Base-by-base conservation (phyloP, 192 early-diverging fungal species). In the Gaertneriomyces semiglobifer region DNA sequence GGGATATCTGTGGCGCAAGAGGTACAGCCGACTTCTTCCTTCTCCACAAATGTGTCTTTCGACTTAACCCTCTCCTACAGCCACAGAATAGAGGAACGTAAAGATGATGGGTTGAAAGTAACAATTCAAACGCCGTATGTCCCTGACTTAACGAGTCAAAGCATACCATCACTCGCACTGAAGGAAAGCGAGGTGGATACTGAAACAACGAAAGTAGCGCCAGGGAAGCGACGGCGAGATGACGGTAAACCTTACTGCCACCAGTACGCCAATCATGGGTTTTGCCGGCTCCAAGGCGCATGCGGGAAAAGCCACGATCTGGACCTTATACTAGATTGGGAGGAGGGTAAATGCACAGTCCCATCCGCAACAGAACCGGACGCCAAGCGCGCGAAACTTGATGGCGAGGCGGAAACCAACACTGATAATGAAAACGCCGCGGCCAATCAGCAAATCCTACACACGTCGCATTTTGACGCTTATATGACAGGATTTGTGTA, bases 401-500 rank as follows among this genome's bases (percentile, higher is more conserved):
- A 65, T 47, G 50, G 63, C 45, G 40, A 50, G 45, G 70, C 55
- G 64, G 41, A 6, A 62, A 64, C 50, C 43, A 61, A 40, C 33
- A 72, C 44, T 19, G 64, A 59, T 16, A 33, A 54, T n/a, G 33
- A 4, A 0, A 43, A 18, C 10, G 64, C 47, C 7, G 12, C 4
- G 25, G 60, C 43, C 41, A 57, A 57, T 39, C 12, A 14, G 6
- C 55, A 14, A 57, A 57, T 39, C 55, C 2, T 33, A 33, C 95
- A 98, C 68, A 91, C 91, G 1, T 94, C 96, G 3, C 88, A 89
- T 63, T 96, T 90, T 79, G 96, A 98, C 69, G 90, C 96, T 4
- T 98, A 85, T 76, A 98, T 98, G 96, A 98, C 96, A 0, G 96
- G 92, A 3, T 96, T 80, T 40, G 82, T 94, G 20, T 93, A 91